phyloP scores from a whole-genome alignment of 257 asterid genomes.

The Fraxinus excelsior region DNA sequence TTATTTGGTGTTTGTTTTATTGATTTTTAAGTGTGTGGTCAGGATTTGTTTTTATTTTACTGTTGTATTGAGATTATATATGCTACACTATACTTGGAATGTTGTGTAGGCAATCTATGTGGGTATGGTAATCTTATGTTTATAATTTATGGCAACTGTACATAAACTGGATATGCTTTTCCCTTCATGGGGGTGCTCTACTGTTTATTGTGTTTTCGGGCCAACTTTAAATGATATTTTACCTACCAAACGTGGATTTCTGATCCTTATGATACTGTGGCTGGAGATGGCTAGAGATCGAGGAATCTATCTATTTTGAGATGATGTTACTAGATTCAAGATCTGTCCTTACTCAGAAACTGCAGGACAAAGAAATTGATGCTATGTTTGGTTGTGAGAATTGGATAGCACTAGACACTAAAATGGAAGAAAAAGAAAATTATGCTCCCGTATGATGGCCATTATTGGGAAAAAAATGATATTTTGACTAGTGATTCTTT shows the following conservation, averaged over 20 bases:
- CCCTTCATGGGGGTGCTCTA: constrained; percentile 21
- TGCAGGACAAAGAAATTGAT: background rate
- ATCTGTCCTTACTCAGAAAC: constrained; percentile 25
- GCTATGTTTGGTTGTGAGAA: background rate
- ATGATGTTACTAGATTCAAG: constrained; percentile 28
- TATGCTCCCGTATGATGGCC: too few species aligned
- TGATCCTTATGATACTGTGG: constrained; percentile 27
- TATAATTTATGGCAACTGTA: constrained; percentile 10
- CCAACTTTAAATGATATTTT: constrained; percentile 19
- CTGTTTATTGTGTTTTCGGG: constrained; percentile 14
- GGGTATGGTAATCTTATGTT: background rate
- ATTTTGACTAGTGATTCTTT: too few species aligned
- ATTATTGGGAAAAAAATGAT: too few species aligned
- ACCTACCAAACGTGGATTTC: background rate
- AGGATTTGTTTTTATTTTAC: background rate
- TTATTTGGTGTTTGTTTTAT: constrained; percentile 1
- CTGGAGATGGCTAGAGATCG: background rate
- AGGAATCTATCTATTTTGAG: constrained; percentile 22
- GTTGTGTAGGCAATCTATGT: background rate
- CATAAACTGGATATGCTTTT: constrained; percentile 31
- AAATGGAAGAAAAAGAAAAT: too few species aligned
- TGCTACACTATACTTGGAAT: background rate
- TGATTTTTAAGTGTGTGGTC: background rate
- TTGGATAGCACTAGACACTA: background rate
- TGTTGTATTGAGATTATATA: constrained; percentile 13